Percentiles rank a stretch among this genome's conserved stretches.
phyloP scores from a whole-genome alignment of 164 flowering plant genomes.

The Brasenia schreberi region DNA sequence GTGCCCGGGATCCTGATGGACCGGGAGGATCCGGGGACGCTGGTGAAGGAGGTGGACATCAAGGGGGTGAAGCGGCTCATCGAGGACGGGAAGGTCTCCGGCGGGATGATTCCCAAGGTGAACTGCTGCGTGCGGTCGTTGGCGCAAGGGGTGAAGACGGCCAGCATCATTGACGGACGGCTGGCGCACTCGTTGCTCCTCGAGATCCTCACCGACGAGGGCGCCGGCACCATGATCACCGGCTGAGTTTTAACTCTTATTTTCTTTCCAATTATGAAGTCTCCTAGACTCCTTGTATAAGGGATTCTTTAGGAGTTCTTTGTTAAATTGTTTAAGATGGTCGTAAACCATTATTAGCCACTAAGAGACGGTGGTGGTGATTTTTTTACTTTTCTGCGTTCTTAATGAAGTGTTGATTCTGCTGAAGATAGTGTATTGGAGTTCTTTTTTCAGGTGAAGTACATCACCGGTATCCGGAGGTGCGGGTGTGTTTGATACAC shows the following conservation, averaged over 20 bases:
- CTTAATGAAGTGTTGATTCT: too few species aligned
- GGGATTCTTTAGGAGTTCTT: too few species aligned
- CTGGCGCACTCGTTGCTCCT: conserved; percentile 65
- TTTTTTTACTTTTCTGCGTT: too few species aligned
- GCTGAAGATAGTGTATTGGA: too few species aligned
- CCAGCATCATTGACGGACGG: conserved; percentile 87
- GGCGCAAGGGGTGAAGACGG: conserved; percentile 78
- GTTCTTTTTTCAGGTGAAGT: too few species aligned
- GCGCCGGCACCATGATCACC: conserved; percentile 91
- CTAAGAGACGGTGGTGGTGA: too few species aligned
- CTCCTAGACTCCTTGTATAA: too few species aligned
- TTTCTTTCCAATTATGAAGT: not conserved
- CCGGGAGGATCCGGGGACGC: conserved; percentile 41
- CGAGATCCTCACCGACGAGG: conserved; percentile 82
- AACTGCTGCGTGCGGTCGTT: conserved; percentile 69
- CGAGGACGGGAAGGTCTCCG: conserved; percentile 66
- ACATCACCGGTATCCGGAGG: too few species aligned
- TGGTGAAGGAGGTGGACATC: conserved; percentile 76
- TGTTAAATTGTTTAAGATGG: too few species aligned
- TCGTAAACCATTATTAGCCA: too few species aligned
- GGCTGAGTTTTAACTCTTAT: conserved; percentile 24
- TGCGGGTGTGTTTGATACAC: too few species aligned
- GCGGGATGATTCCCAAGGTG: conserved; percentile 97
- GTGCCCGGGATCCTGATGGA: conserved; percentile 69
- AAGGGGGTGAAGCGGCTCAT: conserved; percentile 74